Conservation (phyloP, 768 basidiomycete species). For the Tricholoma flavovirens region DNA sequence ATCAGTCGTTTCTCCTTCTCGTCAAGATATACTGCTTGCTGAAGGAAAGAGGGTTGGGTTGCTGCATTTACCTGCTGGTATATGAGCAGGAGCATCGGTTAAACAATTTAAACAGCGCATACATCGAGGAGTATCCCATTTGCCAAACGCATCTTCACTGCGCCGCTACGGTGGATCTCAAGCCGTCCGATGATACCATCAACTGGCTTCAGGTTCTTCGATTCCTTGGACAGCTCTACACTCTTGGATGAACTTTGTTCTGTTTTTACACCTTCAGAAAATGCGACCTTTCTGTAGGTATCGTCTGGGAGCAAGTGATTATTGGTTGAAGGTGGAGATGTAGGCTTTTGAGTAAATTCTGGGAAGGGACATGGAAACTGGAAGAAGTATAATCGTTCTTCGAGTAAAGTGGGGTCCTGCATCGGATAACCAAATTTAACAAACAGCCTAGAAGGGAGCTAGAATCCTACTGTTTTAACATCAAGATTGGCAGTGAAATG, state of each 20-base stretch:
- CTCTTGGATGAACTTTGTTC: slow-evolving; percentile 27
- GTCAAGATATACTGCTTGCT: slow-evolving; percentile 79
- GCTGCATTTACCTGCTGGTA: slow-evolving; percentile 64
- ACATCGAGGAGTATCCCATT: slow-evolving; percentile 85
- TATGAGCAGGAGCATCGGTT: not conserved
- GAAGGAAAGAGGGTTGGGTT: slow-evolving; percentile 82
- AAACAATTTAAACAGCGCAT: slow-evolving; percentile 19
- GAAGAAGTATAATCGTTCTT: slow-evolving; percentile 79
- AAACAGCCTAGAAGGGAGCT: slow-evolving; percentile 1
- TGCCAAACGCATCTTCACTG: slow-evolving; percentile 78
- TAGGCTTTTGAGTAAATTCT: slow-evolving; percentile 41
- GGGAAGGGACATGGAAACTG: slow-evolving; percentile 89
- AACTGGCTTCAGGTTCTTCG: slow-evolving; percentile 26
- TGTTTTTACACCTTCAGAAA: slow-evolving; percentile 55
- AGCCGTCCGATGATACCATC: slow-evolving; percentile 82
- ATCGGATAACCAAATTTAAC: not conserved
- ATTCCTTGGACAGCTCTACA: slow-evolving; percentile 19
- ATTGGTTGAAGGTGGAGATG: slow-evolving; percentile 23
- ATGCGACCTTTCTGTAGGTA: slow-evolving; percentile 53
- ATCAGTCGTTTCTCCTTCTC: slow-evolving; percentile 48
- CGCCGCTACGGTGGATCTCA: slow-evolving; percentile 80
- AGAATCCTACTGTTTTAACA: slow-evolving; percentile 32
- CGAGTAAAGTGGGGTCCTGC: slow-evolving; percentile 42
- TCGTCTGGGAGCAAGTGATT: slow-evolving; percentile 28
- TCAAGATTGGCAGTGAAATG: slow-evolving; percentile 50